These are phyloP conservation scores for Nemania abortiva DNA, from an alignment of 2,329 filamentous ascomycete genomes.

Conservation along the genomic window DNA sequence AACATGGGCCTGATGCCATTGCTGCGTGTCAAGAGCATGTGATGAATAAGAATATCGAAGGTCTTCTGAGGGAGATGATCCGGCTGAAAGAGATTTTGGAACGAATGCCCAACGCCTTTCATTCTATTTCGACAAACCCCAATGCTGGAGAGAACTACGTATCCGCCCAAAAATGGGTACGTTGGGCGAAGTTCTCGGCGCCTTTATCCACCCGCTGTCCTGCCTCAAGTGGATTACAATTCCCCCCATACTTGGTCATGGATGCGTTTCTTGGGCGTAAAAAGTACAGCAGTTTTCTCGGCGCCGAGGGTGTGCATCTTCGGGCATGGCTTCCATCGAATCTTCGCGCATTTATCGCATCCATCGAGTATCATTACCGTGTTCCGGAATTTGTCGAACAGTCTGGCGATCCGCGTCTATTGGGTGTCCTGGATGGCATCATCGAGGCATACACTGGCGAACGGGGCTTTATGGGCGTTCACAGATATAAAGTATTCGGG, in stretches of 20 bases:
- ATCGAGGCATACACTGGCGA: conserved; percentile 68
- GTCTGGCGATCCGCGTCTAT: conserved; percentile 62
- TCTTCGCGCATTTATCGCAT: conserved; percentile 65
- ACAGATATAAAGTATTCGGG: conserved; percentile 69
- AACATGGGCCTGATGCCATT: conserved; percentile 64
- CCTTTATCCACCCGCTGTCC: conserved; percentile 64
- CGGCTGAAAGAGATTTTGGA: conserved; percentile 66
- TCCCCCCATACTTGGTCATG: conserved; percentile 66
- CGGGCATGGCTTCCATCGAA: conserved; percentile 67
- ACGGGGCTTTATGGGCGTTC: conserved; percentile 67
- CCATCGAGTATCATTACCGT: conserved; percentile 66
- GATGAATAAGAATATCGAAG: conserved; percentile 65
- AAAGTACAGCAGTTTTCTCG: conserved; percentile 59
- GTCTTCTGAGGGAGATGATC: conserved; percentile 63
- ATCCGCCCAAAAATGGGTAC: conserved; percentile 61
- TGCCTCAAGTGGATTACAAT: conserved; percentile 64
- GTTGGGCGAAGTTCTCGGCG: conserved; percentile 64
- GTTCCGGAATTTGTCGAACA: conserved; percentile 65
- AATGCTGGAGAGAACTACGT: conserved; percentile 65
- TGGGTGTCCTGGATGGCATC: conserved; percentile 66
- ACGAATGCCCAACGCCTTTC: conserved; percentile 65
- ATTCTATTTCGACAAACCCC: conserved; percentile 66
- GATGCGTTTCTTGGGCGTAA: conserved; percentile 66
- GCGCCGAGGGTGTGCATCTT: conserved; percentile 64
- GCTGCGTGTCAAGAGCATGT: conserved; percentile 66